These are phyloP conservation scores for Saturnispora ahearnii DNA, from an alignment of 805 yeast species.

Conservation along the genomic window DNA sequence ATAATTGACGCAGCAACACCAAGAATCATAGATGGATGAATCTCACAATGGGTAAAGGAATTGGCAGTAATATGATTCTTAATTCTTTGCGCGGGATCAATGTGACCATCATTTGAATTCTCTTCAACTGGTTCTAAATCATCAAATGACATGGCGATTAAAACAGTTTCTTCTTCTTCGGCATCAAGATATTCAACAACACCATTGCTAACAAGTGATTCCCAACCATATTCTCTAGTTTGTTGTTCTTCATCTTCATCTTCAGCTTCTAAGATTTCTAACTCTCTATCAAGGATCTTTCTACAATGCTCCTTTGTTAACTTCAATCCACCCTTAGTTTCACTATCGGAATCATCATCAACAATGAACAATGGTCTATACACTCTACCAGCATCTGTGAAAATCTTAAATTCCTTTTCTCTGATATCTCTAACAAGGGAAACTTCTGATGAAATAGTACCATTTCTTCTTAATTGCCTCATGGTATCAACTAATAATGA, in stretches of 20 bases:
- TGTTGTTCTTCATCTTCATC: slow-evolving; percentile 36
- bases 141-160: slow-evolving; percentile 99
- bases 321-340: slow-evolving; percentile 65
- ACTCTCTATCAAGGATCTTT: slow-evolving; percentile 52
- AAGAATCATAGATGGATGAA: slow-evolving; percentile 96
- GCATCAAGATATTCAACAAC: slow-evolving; percentile 96
- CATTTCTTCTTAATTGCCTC: slow-evolving; percentile 85
- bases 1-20: slow-evolving; percentile 98
- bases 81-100: slow-evolving; percentile 79
- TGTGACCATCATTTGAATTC: slow-evolving; percentile 29
- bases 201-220: slow-evolving; percentile 72
- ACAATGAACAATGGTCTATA: slow-evolving; percentile 94
- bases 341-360: slow-evolving; percentile 69
- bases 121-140: slow-evolving; percentile 61
- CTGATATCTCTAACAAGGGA: slow-evolving; percentile 94
- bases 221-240: slow-evolving; percentile 60
- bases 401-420: slow-evolving; percentile 90
- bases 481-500: slow-evolving; percentile 85
- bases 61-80: slow-evolving; percentile 46
- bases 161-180: slow-evolving; percentile 95
- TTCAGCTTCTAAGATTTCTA: slow-evolving; percentile 47
- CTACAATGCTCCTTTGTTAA: slow-evolving; percentile 79
- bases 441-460: slow-evolving; percentile 93
- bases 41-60: slow-evolving; percentile 97
- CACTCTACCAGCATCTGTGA: slow-evolving; percentile 98